These are phyloP conservation scores for Sphagnum tenellum DNA, from an alignment of 225 moss, liverwort and hornwort genomes.

Conservation along the genomic window DNA sequence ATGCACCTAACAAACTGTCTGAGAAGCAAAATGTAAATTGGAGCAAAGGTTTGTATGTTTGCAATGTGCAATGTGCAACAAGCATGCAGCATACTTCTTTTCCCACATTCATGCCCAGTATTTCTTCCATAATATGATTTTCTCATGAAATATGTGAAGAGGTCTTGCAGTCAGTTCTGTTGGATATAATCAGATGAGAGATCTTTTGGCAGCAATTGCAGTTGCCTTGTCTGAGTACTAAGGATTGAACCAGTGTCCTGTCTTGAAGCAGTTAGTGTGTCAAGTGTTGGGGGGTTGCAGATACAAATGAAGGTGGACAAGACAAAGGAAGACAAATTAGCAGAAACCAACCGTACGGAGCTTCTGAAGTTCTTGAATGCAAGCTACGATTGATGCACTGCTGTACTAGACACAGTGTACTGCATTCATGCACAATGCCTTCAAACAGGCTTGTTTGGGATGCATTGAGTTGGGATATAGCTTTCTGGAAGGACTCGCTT, in stretches of 20 bases:
- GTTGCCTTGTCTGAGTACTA: too few relatives aligned
- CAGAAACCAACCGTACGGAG: conserved; percentile 92
- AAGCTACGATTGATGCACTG: conserved; percentile 69
- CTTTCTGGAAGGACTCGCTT: too few relatives aligned
- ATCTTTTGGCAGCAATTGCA: too few relatives aligned
- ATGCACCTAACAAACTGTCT: conserved; percentile 7
- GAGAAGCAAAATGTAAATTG: too few relatives aligned
- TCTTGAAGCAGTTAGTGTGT: conserved; percentile 43
- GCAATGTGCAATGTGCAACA: too few relatives aligned
- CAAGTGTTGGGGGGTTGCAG: conserved; percentile 73
- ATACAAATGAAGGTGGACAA: conserved; percentile 99
- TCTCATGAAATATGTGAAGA: too few relatives aligned
- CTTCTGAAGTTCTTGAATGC: conserved; percentile 94
- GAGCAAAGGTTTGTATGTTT: too few relatives aligned
- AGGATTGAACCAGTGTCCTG: not conserved
- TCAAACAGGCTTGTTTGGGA: not conserved
- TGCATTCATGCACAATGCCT: not conserved
- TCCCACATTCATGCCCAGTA: too few relatives aligned
- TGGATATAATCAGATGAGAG: too few relatives aligned
- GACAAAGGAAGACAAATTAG: conserved; percentile 87
- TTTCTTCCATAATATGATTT: too few relatives aligned
- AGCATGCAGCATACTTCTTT: too few relatives aligned
- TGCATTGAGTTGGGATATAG: not conserved
- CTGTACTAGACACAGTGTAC: not conserved
- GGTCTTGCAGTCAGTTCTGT: too few relatives aligned